Evolutionary conservation across 2,329 filamentous ascomycete species (phyloP), one percentile per base, ranked within the genome.

Genomic region (Shiraia sp.): DNA sequence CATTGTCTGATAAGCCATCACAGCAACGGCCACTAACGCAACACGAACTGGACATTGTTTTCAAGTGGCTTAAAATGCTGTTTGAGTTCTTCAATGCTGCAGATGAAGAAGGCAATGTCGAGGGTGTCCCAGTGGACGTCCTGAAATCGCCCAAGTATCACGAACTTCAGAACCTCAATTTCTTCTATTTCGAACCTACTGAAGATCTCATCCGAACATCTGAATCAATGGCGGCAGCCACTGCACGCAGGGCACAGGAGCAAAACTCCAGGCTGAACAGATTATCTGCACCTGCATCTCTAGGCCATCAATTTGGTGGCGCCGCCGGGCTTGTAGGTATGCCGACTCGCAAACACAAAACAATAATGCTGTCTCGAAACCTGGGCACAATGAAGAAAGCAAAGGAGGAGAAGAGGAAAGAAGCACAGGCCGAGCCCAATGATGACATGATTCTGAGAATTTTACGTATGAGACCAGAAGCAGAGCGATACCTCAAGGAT

Each of bases 371-470:
- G 72, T 90, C 83, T 58, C 85, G 92, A 42, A 99, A 97, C 66
- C 73, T 99, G 39, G 93, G 93, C 32, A 97, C 93, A 6, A 97
- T 99, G 90, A 86, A 85, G 57, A 89, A 92, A 65, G 90, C 88
- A 28, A 97, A 97, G 71, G 90, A 96, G 68, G 92, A 96, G 71
- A 96, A 95, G 75, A 80, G 93, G 51, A 90, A 91, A 58, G 92
- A 97, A 67, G 90, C 90, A 1, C 93, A 99, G 66, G 92, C 93
- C 1, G 93, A 97, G 66, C 92, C 93, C 2, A 96, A 87, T 66
- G 93, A 99, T 69, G 93, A 99, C 66, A 97, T 97, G 88, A 97
- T 99, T 54, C 71, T 99, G 59, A 81, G 93, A 14, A 99, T 99
- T 53, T 72, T 99, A 53, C 81, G 93, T 36, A 99, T 99, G 93